Conservation (phyloP, 192 early-diverging fungal genomes). For the Coemansia sp. region DNA sequence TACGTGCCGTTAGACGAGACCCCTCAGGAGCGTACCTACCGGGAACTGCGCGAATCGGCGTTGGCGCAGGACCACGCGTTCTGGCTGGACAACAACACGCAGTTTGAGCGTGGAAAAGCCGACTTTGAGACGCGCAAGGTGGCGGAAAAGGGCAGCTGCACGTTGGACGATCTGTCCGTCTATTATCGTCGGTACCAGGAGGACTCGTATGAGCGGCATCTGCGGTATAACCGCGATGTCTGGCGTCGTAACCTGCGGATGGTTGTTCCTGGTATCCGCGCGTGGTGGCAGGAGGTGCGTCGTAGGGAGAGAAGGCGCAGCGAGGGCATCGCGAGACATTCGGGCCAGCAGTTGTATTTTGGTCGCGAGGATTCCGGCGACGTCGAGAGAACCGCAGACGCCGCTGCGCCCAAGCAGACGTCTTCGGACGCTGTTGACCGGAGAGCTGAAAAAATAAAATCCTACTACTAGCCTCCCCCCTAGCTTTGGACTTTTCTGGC, state of each 20-base stretch:
- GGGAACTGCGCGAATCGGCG: slow-evolving; percentile 34
- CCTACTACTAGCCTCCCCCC: slow-evolving; percentile 33
- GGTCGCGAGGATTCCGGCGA: slow-evolving; percentile 8
- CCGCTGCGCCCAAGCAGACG: neutral
- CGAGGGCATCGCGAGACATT: slow-evolving; percentile 16
- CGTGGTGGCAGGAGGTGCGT: slow-evolving; percentile 28
- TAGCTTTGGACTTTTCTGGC: too few relatives aligned
- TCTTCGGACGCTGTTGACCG: slow-evolving; percentile 19
- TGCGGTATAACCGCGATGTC: slow-evolving; percentile 43
- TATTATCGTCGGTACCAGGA: slow-evolving; percentile 47
- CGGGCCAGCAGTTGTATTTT: slow-evolving; percentile 23
- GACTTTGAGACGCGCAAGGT: slow-evolving; percentile 31
- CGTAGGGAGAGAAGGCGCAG: slow-evolving; percentile 15
- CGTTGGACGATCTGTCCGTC: slow-evolving; percentile 39
- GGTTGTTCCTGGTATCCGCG: slow-evolving; percentile 38
- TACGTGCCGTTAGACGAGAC: slow-evolving; percentile 40
- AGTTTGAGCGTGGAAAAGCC: slow-evolving; percentile 34
- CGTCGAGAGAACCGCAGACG: neutral
- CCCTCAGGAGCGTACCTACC: slow-evolving; percentile 19
- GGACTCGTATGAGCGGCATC: slow-evolving; percentile 35
- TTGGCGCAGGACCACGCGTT: slow-evolving; percentile 36
- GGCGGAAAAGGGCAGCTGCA: slow-evolving; percentile 19
- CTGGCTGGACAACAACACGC: slow-evolving; percentile 46
- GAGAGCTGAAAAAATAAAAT: slow-evolving; percentile 47
- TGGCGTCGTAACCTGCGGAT: slow-evolving; percentile 35